A percentile compares a stretch with the other conserved stretches of the same genome.
Evolutionary conservation across 305 asterid species (phyloP).

Genomic region (Fraxinus paxiana): DNA sequence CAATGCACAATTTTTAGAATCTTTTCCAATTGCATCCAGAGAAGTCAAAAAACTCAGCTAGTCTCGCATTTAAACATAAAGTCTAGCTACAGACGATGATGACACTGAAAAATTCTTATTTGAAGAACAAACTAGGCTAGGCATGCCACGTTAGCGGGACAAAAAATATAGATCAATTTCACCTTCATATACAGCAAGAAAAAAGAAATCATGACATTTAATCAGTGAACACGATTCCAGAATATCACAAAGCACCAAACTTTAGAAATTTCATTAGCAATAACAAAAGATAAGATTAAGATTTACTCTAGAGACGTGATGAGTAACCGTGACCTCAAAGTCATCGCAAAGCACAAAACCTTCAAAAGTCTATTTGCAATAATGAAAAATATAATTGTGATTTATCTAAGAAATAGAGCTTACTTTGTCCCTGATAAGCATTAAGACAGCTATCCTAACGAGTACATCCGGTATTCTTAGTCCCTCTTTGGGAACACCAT

Average conservation of each 20-base stretch:
- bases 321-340: background rate
- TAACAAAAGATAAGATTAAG: background rate
- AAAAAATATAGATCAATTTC: constrained; percentile 17
- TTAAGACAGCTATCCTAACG: constrained; percentile 73
- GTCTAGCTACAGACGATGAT: background rate
- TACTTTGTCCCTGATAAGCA: constrained; percentile 80
- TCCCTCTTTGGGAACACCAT: constrained; percentile 98
- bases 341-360: background rate
- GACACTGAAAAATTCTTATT: constrained; percentile 7
- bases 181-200: constrained; percentile 16
- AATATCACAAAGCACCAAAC: constrained; percentile 7
- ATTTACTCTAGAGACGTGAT: background rate
- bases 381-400: background rate
- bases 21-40: constrained; percentile 1
- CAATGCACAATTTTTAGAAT: constrained; percentile 1
- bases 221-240: constrained; percentile 13
- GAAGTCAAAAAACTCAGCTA: constrained; percentile 1
- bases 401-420: constrained; percentile 21
- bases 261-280: background rate
- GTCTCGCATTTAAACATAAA: background rate
- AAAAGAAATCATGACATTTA: background rate
- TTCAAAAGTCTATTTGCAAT: background rate
- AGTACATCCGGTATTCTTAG: constrained; percentile 84
- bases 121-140: constrained; percentile 14
- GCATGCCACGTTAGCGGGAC: constrained; percentile 21